Percentiles rank a stretch among this genome's conserved stretches.
Conservation (phyloP, 2,329 filamentous ascomycete genomes). For the Ophiostoma triangulosporum region DNA sequence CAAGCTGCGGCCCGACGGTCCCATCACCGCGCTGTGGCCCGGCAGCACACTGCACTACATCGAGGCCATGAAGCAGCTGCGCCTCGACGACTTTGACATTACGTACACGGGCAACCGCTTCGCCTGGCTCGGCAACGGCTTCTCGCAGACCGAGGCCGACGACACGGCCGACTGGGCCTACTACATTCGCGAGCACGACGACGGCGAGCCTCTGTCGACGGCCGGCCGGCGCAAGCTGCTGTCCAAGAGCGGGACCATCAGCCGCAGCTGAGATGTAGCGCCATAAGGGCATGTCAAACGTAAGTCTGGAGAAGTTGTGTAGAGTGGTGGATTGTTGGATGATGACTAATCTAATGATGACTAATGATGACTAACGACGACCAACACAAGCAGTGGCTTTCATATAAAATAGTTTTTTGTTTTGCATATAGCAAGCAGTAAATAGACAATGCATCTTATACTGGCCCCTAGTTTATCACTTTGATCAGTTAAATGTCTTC, state of each 20-base stretch:
- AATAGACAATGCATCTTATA: too few species aligned
- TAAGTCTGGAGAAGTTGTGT: too few species aligned
- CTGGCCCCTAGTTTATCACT: too few species aligned
- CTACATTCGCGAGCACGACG: conserved; percentile 11
- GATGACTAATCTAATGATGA: too few species aligned
- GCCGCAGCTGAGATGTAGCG: too few species aligned
- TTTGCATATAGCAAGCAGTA: too few species aligned
- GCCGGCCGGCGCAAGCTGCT: conserved; percentile 15
- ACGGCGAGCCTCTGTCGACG: conserved; percentile 10
- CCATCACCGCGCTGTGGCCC: conserved; percentile 17
- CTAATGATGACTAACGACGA: too few species aligned
- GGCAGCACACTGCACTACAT: conserved; percentile 17
- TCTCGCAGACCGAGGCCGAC: conserved; percentile 29
- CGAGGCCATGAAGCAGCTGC: conserved; percentile 17
- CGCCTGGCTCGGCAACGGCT: conserved; percentile 22
- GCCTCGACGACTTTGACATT: conserved; percentile 23
- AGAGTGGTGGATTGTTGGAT: too few species aligned
- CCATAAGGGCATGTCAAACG: too few species aligned
- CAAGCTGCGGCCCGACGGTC: conserved; percentile 16
- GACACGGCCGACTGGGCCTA: conserved; percentile 22
- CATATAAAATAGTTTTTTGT: too few species aligned
- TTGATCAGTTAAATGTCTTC: too few species aligned
- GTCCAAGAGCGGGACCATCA: conserved; percentile 18
- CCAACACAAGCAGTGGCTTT: too few species aligned
- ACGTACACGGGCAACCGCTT: conserved; percentile 14